Base-by-base conservation (phyloP, 106 monocot genomes). In the Acorus gramineus region DNA sequence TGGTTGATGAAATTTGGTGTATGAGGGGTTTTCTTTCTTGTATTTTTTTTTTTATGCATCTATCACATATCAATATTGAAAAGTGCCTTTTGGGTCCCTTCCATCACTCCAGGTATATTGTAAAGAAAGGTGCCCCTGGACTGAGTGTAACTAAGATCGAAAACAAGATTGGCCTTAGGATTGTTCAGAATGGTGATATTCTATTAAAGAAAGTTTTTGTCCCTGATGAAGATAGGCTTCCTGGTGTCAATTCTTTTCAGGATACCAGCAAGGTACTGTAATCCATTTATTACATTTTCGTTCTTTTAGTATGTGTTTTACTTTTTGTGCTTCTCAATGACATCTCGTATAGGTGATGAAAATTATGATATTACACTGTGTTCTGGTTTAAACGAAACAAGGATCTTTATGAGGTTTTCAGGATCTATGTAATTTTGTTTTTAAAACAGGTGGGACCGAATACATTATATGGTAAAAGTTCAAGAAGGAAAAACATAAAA, bases 131-230 rank as follows among this genome's bases (percentile, higher is more conserved):
- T 10, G 62, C 82, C 12, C 75, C 82, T 69, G 90, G 95, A 6
- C 68, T 96, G 69, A 82, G 47, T 50, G 83, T 72, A 45, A 78
- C 90, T 46, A 96, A 96, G 74, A 90, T 96, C 62, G 80, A 96
- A 46, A 96, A 96, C 69, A 96, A 96, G 66, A 87, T 96, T 72
- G 87, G 87, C 53, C 64, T 96, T 11, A 84, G 95, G 70, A 96
- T 96, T 56, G 90, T 96, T 59, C 95, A 96, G 67, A 96, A 96
- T 82, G 95, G 90, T 63, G 90, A 96, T 57, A 83, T 96, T 75
- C 59, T 90, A 46, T 69, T 96, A 55, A 78, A 87, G 56, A 82
- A 87, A 61, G 95, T 96, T 0, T 96, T 96, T 72, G 78, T 90
- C 42, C 90, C 90, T 66, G 95, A 90, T 59, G 95, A 90, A 59